Base-by-base conservation (phyloP, 1,284 basidiomycete genomes). In the Boletus hoseneyae region DNA sequence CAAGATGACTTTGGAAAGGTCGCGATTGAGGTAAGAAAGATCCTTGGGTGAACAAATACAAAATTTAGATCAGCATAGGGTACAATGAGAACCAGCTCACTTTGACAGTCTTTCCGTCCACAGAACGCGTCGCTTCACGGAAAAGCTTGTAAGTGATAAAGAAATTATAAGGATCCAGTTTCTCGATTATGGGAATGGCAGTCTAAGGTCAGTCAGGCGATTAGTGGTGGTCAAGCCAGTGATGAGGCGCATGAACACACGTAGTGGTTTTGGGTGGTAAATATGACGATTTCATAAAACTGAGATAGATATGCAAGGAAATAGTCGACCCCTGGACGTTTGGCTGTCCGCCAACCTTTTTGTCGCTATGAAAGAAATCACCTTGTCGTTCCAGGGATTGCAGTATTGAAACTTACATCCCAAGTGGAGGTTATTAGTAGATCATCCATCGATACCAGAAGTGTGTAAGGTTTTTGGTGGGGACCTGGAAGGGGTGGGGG, bases 241-340 rank as follows among this genome's bases (percentile, higher is more conserved):
- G 44, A 21, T 30, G 35, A 23, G 37, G 5, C 35, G 25, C 35
- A 30, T 13, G 16, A 23, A 78, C 90, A 51, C 59, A 94, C 93
- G 69, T 96, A 98, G 60, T 82, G 78, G 47, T 92, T 84, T 72
- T 97, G 93, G 9, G 85, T 81, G 12, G 95, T 97, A 75, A 98
- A 99, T 48, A 99, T 76, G 19, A 99, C 95, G 54, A 99, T 85
- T 74, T 99, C 96, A 70, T 93, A 99, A 72, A 97, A 98, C 64
- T 97, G 95, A 0, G 93, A 93, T 38, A 99, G 79, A 70, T 99
- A 98, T 30, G 83, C 94, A 44, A 99, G 76, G 80, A 98, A 99
- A 71, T 98, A 97, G 68, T 99, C 97, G 9, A 96, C 88, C 3
- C 97, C 97, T 1, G 96, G 96, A 45, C 97, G 84, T 70, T 95